These are phyloP conservation scores for Paramarasmius palmivorus DNA, from an alignment of 1,284 basidiomycete genomes.

Conservation along the genomic window DNA sequence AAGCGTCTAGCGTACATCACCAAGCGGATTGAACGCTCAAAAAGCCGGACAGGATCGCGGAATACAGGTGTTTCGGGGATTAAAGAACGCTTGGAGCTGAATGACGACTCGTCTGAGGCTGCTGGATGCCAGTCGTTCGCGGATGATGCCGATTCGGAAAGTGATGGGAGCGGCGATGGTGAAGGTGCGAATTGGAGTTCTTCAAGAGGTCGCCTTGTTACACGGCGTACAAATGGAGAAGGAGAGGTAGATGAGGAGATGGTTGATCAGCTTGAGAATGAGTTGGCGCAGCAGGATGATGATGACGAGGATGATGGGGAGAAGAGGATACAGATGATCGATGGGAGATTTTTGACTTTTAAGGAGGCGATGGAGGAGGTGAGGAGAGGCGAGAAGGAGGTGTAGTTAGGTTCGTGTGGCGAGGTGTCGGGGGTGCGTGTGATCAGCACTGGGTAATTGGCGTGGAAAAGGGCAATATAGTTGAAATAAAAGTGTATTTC, in stretches of 20 bases:
- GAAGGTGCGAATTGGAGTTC: neutral
- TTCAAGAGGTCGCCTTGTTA: neutral
- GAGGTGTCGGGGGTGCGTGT: no score
- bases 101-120: no score
- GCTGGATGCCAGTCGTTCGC: no score
- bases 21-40: constrained; percentile 16
- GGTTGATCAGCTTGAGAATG: constrained; percentile 14
- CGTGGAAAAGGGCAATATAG: no score
- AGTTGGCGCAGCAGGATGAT: constrained; percentile 1
- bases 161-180: no score
- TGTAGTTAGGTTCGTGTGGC: no score
- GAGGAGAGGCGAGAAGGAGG: no score
- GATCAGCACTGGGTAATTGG: no score
- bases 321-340: neutral
- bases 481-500: no score
- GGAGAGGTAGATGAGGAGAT: constrained; percentile 13
- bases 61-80: no score
- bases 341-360: neutral
- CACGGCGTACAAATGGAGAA: neutral
- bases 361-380: constrained; percentile 7
- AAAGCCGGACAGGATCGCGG: constrained; percentile 1
- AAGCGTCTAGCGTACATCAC: constrained; percentile 14
- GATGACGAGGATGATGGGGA: neutral
- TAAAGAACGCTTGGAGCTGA: constrained; percentile 3
- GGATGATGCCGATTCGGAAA: no score